Conservation (phyloP, 2,329 filamentous ascomycete genomes). For the Colletotrichum sp. region DNA sequence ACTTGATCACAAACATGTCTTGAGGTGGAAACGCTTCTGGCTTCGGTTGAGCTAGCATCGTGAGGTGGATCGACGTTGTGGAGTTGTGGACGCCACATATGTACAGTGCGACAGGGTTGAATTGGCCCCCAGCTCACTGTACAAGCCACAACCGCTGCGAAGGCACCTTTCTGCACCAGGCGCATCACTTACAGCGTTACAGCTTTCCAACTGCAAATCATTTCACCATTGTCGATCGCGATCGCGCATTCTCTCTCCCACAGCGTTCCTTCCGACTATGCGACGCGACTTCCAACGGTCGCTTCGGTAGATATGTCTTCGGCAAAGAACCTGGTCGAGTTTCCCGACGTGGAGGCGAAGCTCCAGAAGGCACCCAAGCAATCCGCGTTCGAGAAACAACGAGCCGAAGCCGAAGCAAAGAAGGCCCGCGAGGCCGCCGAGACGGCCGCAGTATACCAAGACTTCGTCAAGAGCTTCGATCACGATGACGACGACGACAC, state of each 20-base stretch:
- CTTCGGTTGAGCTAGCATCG: neutral
- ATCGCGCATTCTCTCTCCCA: neutral
- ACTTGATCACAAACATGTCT: neutral
- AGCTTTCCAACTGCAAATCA: neutral
- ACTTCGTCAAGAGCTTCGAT: conserved; percentile 84
- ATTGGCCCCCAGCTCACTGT: neutral
- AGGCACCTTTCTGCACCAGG: neutral
- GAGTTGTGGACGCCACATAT: neutral
- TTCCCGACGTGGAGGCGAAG: conserved; percentile 78
- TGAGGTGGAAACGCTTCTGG: neutral
- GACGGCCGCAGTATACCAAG: conserved; percentile 84
- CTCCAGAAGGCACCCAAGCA: conserved; percentile 82
- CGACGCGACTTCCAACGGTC: neutral
- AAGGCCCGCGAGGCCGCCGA: conserved; percentile 83
- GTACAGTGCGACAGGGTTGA: neutral
- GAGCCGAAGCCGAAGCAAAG: conserved; percentile 89
- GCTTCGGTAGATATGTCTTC: conserved; percentile 45
- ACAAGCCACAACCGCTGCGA: neutral
- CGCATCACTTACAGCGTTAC: neutral
- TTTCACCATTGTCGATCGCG: neutral
- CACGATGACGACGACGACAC: conserved; percentile 59
- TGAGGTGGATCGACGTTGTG: neutral
- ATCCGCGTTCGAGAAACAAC: conserved; percentile 86
- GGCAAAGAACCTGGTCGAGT: conserved; percentile 56
- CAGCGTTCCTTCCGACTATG: neutral